Evolutionary conservation across 139 green algal genomes (phyloP).

Genomic region (Ettlia oleoabundans): DNA sequence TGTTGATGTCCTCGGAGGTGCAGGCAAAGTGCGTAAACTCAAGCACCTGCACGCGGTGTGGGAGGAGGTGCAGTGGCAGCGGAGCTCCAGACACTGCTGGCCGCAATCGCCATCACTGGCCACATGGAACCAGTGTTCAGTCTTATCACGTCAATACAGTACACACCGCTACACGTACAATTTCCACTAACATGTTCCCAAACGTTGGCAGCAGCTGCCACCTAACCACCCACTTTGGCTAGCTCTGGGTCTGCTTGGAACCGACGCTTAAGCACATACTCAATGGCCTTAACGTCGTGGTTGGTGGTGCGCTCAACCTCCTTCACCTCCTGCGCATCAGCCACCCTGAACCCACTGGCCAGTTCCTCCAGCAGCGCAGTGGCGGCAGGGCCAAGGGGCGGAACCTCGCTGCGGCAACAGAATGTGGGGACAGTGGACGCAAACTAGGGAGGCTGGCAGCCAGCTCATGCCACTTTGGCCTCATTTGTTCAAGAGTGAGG

Average conservation of each 20-base stretch:
- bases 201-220: neutral
- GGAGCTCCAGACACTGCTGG: neutral
- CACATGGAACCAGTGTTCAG: no score
- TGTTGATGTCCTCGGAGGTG: conserved; percentile 99
- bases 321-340: conserved; percentile 84
- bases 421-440: neutral
- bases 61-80: neutral
- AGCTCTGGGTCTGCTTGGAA: conserved; percentile 74
- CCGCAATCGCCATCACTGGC: no score
- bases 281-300: conserved; percentile 99
- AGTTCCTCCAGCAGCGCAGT: conserved; percentile 83
- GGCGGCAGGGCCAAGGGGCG: conserved; percentile 77
- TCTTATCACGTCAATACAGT: no score
- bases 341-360: conserved; percentile 68
- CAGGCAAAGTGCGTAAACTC: conserved; percentile 99
- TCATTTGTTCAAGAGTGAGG: neutral
- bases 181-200: no score
- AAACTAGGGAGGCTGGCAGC: neutral
- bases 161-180: no score
- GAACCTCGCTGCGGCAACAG: conserved; percentile 73
- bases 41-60: conserved; percentile 54
- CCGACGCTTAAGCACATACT: conserved; percentile 96
- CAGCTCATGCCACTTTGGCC: no score
- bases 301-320: conserved; percentile 95
- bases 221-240: conserved; percentile 39